Base-by-base conservation (phyloP, 306 rosid species). In the Quillaja saponaria region DNA sequence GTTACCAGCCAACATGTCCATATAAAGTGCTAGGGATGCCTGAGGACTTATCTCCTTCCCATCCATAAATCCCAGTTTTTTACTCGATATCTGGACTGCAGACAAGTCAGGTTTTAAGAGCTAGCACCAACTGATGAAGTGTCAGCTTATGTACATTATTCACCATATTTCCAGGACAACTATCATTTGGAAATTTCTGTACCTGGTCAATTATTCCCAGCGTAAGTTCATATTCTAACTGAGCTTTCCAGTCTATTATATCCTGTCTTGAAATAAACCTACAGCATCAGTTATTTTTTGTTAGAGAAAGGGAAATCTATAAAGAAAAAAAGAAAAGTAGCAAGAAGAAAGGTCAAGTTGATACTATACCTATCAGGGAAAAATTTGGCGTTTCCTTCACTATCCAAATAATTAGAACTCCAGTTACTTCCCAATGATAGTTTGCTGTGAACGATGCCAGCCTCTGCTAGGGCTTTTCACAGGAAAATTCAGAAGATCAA, bases 81-180 rank as follows among this genome's bases (percentile, higher is more conserved):
- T 71, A 73, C 80, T 78, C 84, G 88, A 84, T 74, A 86, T 78
- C 96, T 92, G 98, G 90, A 92, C 98, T 88, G 98, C 82, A 88
- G 74, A 88, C 72, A 88, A 81, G 90, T 84, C 92, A 90, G 86
- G 76, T 82, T 76, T 80, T 82, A 79, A 83, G 86, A 85, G 73
- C 79, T 46, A 83, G 51, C 62, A 75, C 75, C 71, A 38, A 61
- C 84, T 70, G 47, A 76, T 51, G 34, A 73, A 66, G 69, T 58
- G 33, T 55, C 82, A 58, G 61, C 40, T 71, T 48, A 40, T 69
- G 58, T 34, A 35, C 19, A 65, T 25, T 41, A 25, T 13, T 19
- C 18, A 50, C 62, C 41, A 35, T n/a, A 54, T 40, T 54, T 25
- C 6, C 19, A 11, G 3, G 54, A 63, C 20, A 46, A 47, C 11